Evolutionary conservation across 2,329 filamentous ascomycete genomes (phyloP), one percentile per base, ranked within the genome.

Genomic region (Fusarium foetens): DNA sequence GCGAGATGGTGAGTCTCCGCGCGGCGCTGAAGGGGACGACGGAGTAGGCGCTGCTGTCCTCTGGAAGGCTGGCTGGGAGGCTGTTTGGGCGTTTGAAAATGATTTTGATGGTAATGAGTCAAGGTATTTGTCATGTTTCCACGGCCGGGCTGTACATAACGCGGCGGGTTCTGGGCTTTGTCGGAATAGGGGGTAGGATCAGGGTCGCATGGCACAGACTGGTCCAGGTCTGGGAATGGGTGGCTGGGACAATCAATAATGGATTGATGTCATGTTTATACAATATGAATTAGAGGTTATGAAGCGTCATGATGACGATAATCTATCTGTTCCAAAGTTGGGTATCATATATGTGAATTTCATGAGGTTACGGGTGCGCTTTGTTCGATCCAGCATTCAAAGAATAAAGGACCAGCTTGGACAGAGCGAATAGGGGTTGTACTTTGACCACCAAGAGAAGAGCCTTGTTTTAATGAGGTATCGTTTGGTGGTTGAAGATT

Each of bases 1-100:
- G 94, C 75, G 94, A 97, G 84, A 91, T 95, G 78, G 89, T 92
- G 38, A 94, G 93, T 57, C 83, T 93, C 75, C 85, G 89, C 76
- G 85, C 89, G 52, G 77, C 88, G 71, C 76, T 89, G 63, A 88
- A 86, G 80, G 84, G 83, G 35, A 80, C 77, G 31, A 81, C 77
- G 41, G 80, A 81, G 62, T 80, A 80, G 77, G 74, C 69, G 67
- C 70, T 70, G 71, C 64, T 75, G 72, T 74, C 66, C 66, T 75
- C 70, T 49, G 48, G 55, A 67, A 73, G 69, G 72, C 64, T 75
- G 58, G 58, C 51, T 45, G 57, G 43, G 45, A 54, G 68, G 70
- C 68, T 72, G 54, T 61, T 71, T 57, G 68, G 68, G 66, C 57
- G 63, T 71, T 65, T 66, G 65, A 68, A 67, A 65, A 66, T 36